phyloP scores from a whole-genome alignment of 768 basidiomycete species.

The Kwoniella sp. region DNA sequence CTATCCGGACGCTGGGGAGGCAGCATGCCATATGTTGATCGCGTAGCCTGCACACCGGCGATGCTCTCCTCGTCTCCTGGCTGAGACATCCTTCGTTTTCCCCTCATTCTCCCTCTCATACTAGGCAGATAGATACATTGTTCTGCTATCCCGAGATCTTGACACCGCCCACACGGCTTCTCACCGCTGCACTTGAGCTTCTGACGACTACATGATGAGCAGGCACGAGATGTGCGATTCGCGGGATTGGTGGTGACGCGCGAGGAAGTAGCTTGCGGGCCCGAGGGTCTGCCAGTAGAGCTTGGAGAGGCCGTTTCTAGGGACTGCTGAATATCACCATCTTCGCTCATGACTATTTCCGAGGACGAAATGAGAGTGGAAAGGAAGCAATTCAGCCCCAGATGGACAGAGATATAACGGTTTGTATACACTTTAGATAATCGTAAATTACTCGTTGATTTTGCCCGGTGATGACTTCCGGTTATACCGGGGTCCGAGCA shows the following conservation, averaged over 20 bases:
- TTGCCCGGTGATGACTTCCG: neutral
- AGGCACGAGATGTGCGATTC: slow-evolving; percentile 24
- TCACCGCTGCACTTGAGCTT: slow-evolving; percentile 37
- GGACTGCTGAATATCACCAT: neutral
- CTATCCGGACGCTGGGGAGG: slow-evolving; percentile 8
- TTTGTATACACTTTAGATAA: too few relatives aligned
- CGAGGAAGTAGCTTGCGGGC: neutral
- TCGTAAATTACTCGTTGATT: too few relatives aligned
- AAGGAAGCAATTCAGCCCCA: too few relatives aligned
- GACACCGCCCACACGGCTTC: slow-evolving; percentile 39
- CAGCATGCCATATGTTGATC: slow-evolving; percentile 12
- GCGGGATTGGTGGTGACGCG: neutral
- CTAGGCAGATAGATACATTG: slow-evolving; percentile 37
- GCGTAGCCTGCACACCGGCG: slow-evolving; percentile 1
- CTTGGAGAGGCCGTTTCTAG: neutral
- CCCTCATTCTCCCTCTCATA: slow-evolving; percentile 35
- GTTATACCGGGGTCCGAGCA: slow-evolving; percentile 2
- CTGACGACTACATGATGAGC: slow-evolving; percentile 33
- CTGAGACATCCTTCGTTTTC: slow-evolving; percentile 18
- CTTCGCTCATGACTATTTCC: neutral
- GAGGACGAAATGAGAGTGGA: too few relatives aligned
- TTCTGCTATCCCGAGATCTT: neutral
- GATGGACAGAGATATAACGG: too few relatives aligned
- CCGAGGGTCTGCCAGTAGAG: neutral
- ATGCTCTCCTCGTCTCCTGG: neutral